Evolutionary conservation across 371 early-diverging fungal genomes (phyloP), one percentile per base, ranked within the genome.

Genomic region (Entomophthora muscae): DNA sequence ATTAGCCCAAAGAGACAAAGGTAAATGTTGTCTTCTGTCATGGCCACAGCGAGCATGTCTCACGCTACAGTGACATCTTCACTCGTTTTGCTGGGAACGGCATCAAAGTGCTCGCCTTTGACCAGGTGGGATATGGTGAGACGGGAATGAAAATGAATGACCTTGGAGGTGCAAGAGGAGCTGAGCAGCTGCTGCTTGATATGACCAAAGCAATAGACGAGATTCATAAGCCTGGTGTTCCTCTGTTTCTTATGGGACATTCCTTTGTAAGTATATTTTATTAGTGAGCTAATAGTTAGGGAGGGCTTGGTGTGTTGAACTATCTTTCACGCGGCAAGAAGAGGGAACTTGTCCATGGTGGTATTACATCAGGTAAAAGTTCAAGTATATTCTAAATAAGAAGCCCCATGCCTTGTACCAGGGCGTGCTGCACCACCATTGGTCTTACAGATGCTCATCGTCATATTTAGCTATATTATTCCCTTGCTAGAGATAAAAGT

Each of bases 101-200:
- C 3, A 77, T 83, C 65, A 75, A 78, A 68, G 74, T 75, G 57
- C 72, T 74, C 64, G 75, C 73, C 12, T 83, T 65, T 66, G 85
- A 85, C 68, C 82, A 83, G 67, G 76, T 84, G 32, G 84, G 85
- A 24, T 81, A 76, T 68, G 85, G 85, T 27, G 66, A 78, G 52
- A 81, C 82, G 2, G 82, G 73, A 57, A 73, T 68, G 58, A 77
- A 75, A 58, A 71, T 75, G 5, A 72, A 76, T 30, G 65, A 69
- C 3, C 75, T 72, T 53, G 83, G 84, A 1, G 66, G 69, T 57
- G 72, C 76, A 59, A 77, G 79, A 54, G 81, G 82, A 68, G 80
- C 78, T 66, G 63, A 13, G 12, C 61, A 67, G 57, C 67, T 66
- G 12, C 66, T 69, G 27, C 68, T 66, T 21, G 83, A 84, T 62